Conservation (phyloP, 805 yeast species). For the Myxozyma geophila region DNA sequence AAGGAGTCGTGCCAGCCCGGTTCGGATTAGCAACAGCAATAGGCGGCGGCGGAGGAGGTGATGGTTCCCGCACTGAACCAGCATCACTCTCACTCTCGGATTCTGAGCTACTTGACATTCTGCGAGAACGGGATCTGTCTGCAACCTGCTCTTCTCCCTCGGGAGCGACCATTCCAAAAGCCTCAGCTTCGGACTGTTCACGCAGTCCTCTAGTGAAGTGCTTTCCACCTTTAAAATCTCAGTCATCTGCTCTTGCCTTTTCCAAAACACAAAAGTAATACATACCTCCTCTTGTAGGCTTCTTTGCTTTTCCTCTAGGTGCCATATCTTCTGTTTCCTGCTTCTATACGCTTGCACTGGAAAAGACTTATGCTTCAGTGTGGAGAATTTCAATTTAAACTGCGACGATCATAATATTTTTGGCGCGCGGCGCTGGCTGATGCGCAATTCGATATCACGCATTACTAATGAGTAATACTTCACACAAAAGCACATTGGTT, state of each 20-base stretch:
- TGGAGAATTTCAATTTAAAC: not conserved
- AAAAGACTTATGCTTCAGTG: not conserved
- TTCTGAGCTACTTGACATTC: constrained; percentile 11
- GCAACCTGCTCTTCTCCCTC: constrained; percentile 15
- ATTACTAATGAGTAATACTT: not conserved
- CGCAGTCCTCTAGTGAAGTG: constrained; percentile 32
- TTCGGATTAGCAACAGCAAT: constrained; percentile 32
- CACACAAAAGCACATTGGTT: not conserved
- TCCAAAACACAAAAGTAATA: not conserved
- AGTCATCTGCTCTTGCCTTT: not conserved
- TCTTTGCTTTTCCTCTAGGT: constrained; percentile 34
- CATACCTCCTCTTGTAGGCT: constrained; percentile 34
- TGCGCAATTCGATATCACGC: no score
- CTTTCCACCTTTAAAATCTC: constrained; percentile 29
- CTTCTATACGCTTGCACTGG: not conserved
- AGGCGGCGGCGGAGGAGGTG: constrained; percentile 35
- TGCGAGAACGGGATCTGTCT: not conserved
- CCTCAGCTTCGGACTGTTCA: constrained; percentile 13
- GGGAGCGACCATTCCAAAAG: constrained; percentile 10
- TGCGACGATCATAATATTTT: not conserved
- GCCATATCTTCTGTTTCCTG: constrained; percentile 9
- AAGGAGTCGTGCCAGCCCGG: constrained; percentile 6
- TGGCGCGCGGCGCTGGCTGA: not conserved
- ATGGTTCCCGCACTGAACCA: constrained; percentile 3
- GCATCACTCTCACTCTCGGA: constrained; percentile 8